These are phyloP conservation scores for Acacia melanoxylon DNA, from an alignment of 306 rosid species.

Conservation along the genomic window DNA sequence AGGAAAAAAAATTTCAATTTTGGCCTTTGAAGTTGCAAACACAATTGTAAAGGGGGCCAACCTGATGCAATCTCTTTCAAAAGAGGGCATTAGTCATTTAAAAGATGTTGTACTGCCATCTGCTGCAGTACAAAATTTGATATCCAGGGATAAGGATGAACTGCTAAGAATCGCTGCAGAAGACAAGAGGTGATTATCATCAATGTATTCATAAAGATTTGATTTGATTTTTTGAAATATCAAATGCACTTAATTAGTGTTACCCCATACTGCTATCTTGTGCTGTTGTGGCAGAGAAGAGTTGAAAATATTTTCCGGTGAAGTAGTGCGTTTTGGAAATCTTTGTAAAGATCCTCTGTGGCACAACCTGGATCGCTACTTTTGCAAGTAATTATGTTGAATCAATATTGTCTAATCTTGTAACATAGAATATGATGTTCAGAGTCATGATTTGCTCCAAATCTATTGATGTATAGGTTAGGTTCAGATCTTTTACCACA, in stretches of 20 bases:
- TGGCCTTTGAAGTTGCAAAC: constrained; percentile 98
- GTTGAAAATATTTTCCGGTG: constrained; percentile 78
- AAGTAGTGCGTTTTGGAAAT: constrained; percentile 97
- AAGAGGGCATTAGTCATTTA: constrained; percentile 74
- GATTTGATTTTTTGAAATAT: constrained; percentile 11
- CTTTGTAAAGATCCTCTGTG: constrained; percentile 99
- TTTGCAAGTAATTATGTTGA: constrained; percentile 64
- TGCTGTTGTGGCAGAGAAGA: constrained; percentile 80
- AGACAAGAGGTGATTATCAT: constrained; percentile 82
- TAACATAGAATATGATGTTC: constrained; percentile 7
- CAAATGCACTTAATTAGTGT: background rate
- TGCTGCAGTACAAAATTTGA: constrained; percentile 81
- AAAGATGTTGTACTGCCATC: constrained; percentile 88
- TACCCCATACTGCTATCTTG: constrained; percentile 30
- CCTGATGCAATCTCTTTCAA: constrained; percentile 93
- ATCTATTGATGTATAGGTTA: constrained; percentile 57
- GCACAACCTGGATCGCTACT: constrained; percentile 94
- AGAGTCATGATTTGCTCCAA: constrained; percentile 22
- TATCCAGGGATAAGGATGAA: constrained; percentile 81
- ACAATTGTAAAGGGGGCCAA: constrained; percentile 93
- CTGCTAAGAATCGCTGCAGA: constrained; percentile 84
- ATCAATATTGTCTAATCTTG: constrained; percentile 24
- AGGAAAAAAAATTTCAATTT: constrained; percentile 83
- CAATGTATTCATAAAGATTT: background rate
- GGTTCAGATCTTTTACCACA: constrained; percentile 75